Base-by-base conservation (phyloP, 75 land plant genomes). In the Cunninghamia lanceolata region DNA sequence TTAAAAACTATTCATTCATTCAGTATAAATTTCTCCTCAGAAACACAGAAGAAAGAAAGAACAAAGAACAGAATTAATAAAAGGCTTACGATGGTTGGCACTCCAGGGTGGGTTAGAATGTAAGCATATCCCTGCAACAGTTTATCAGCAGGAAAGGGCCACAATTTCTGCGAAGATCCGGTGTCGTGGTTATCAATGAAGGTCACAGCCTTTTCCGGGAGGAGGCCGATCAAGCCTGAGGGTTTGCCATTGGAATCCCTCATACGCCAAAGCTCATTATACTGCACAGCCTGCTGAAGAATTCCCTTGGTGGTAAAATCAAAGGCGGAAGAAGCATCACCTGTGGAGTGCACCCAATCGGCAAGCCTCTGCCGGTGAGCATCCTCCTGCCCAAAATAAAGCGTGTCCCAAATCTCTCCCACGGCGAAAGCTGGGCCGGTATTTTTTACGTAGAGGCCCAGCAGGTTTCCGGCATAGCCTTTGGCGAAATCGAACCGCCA, bases 141-240 rank as follows among this genome's bases (percentile, higher is more conserved):
- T 68, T 82, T 83, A 53, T 79, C 84, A 40, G 4, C 66, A 56
- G 88, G 82, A 82, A 86, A 88, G 40, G 89, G 89, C 88, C 83
- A 88, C 30, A 35, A 17, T 4, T 38, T 74, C 87, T 90, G 87
- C 43, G 91, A 88, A 50, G 53, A 50, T 1, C 94, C 94, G 0
- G 97, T 95, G 40, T 95, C 96, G 56, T 95, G 97, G 82, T 95
- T 95, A 76, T 95, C 97, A 19, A 95, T 78, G 82, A 95, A 95
- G 4, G 97, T 95, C 30, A 95, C 97, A 2, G 94, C 96, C 84
- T 93, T 94, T 86, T 87, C 87, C 9, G 96, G 94, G 88, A 87
- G 88, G 32, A 87, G 46, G 15, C 97, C 97, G 45, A 94, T 94
- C 91, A 95, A 32, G 32, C 96, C 97, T 1, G 96, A 89, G 9